Conservation (phyloP, 1,284 basidiomycete species). For the Afroboletus lepidellus region DNA sequence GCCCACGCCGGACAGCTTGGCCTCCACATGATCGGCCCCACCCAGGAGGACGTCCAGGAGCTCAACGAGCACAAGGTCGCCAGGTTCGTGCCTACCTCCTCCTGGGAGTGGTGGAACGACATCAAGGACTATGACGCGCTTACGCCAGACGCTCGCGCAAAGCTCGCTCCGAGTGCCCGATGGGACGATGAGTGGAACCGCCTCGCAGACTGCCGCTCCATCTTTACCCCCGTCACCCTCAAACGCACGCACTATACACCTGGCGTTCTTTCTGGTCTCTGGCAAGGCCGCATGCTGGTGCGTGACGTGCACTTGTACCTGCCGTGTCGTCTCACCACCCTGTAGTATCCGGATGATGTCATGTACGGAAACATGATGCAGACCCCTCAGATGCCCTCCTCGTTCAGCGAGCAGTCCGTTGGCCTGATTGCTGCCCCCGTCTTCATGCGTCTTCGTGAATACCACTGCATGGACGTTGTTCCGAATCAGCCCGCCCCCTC, state of each 20-base stretch:
- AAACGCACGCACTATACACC: slow-evolving; percentile 49
- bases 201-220: slow-evolving; percentile 47
- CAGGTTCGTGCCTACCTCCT: slow-evolving; percentile 24
- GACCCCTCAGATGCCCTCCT: slow-evolving; percentile 28
- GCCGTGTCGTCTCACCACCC: slow-evolving; percentile 12
- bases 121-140: slow-evolving; percentile 37
- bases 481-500: slow-evolving; percentile 33
- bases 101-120: slow-evolving; percentile 38
- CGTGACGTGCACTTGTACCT: slow-evolving; percentile 19
- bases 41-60: slow-evolving; percentile 59
- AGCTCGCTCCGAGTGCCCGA: slow-evolving; percentile 36
- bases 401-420: slow-evolving; percentile 39
- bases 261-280: slow-evolving; percentile 53
- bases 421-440: slow-evolving; percentile 44
- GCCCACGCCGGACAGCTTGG: slow-evolving; percentile 38
- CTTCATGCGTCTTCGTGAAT: slow-evolving; percentile 55
- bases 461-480: slow-evolving; percentile 48
- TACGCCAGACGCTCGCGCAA: slow-evolving; percentile 21
- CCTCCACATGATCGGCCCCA: slow-evolving; percentile 38
- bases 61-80: slow-evolving; percentile 46
- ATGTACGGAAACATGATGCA: slow-evolving; percentile 37
- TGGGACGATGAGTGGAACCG: slow-evolving; percentile 67
- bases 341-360: slow-evolving; percentile 35
- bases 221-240: slow-evolving; percentile 38
- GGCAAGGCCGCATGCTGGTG: slow-evolving; percentile 60